These are phyloP conservation scores for Coleophoma eucalyptorum DNA, from an alignment of 2,329 filamentous ascomycete species.

Conservation along the genomic window DNA sequence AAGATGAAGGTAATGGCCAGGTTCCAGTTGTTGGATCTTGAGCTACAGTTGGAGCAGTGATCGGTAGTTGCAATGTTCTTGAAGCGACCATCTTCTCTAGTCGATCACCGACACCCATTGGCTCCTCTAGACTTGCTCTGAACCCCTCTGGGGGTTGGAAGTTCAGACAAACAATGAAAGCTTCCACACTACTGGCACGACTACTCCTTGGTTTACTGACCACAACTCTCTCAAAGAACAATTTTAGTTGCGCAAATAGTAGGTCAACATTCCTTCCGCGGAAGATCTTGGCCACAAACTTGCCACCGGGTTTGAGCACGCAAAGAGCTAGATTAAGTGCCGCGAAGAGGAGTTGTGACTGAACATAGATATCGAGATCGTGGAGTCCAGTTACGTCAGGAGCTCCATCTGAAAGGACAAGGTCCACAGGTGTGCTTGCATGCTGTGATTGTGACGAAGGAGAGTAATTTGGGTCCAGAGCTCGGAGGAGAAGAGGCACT, in stretches of 20 bases:
- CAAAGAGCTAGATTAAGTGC: conserved; percentile 91
- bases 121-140: conserved; percentile 70
- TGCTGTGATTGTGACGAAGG: conserved; percentile 41
- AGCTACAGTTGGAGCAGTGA: conserved; percentile 37
- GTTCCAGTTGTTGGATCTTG: conserved; percentile 41
- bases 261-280: conserved; percentile 92
- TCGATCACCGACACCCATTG: conserved; percentile 61
- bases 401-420: conserved; percentile 92
- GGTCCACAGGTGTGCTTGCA: conserved; percentile 76
- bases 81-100: conserved; percentile 46
- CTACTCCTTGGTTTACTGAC: conserved; percentile 94
- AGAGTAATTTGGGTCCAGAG: conserved; percentile 72
- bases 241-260: conserved; percentile 87
- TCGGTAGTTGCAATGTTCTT: conserved; percentile 34
- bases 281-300: conserved; percentile 98
- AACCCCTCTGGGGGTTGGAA: conserved; percentile 79
- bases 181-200: conserved; percentile 93
- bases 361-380: conserved; percentile 97
- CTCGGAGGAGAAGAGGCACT: conserved; percentile 80
- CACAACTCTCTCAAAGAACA: conserved; percentile 82
- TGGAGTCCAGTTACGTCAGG: conserved; percentile 96
- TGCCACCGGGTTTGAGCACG: conserved; percentile 87
- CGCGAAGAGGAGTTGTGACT: conserved; percentile 91
- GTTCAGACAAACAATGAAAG: conserved; percentile 91
- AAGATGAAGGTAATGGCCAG: conserved; percentile 30